Evolutionary conservation across 257 asterid species (phyloP).

Genomic region (Solanum pinnatisectum): DNA sequence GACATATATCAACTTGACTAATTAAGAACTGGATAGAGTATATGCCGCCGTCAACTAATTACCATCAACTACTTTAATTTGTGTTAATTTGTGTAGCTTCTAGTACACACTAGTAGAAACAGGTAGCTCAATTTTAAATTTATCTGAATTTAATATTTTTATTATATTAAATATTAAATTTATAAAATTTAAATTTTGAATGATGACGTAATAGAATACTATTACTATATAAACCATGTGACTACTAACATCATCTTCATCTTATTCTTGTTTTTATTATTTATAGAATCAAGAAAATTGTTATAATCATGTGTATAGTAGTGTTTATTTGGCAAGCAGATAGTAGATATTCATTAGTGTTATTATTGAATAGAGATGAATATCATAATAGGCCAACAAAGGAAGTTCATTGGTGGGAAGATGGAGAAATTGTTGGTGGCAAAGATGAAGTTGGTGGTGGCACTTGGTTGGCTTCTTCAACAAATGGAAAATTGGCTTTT

Average conservation of each 20-base stretch:
- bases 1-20: not conserved
- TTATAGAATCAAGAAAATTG: too few species aligned
- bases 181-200: too few species aligned
- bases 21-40: not conserved
- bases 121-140: too few species aligned
- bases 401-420: constrained; percentile 68
- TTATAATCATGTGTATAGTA: constrained; percentile 38
- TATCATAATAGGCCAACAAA: constrained; percentile 72
- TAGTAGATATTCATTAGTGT: constrained; percentile 49
- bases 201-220: not conserved
- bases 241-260: not conserved
- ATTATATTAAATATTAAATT: too few species aligned
- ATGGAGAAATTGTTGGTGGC: constrained; percentile 55
- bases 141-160: too few species aligned
- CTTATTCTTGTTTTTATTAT: not conserved
- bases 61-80: not conserved
- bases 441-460: constrained; percentile 67
- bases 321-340: constrained; percentile 65
- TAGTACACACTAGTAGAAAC: too few species aligned
- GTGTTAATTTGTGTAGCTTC: not conserved
- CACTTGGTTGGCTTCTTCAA: constrained; percentile 70
- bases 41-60: not conserved
- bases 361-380: constrained; percentile 72
- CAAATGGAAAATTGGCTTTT: constrained; percentile 46
- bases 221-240: not conserved